Conservation (phyloP, 441 rosid species). For the Adansonia gregorii region DNA sequence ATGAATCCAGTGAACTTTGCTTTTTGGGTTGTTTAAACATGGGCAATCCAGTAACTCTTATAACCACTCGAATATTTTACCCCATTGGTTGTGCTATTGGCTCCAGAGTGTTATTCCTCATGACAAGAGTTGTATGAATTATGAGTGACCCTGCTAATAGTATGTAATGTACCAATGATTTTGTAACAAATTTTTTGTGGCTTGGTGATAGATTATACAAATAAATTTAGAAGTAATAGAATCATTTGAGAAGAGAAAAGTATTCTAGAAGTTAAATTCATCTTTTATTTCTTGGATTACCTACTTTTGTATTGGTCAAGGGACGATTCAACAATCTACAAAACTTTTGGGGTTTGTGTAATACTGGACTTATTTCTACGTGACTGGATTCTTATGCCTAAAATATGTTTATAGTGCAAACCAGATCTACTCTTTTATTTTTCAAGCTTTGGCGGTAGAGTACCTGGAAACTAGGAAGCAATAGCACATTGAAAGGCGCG, state of each 20-base stretch:
- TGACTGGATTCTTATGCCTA: constrained; percentile 1
- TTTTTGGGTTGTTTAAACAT: background rate
- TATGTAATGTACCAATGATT: background rate
- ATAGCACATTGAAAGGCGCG: background rate
- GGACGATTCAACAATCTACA: background rate
- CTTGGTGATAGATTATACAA: background rate
- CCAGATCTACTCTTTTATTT: background rate
- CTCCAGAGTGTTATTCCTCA: too few species aligned
- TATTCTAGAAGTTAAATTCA: background rate
- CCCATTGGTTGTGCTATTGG: background rate
- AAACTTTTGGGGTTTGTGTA: background rate
- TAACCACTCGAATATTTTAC: background rate
- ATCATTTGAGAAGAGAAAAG: background rate
- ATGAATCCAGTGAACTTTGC: background rate
- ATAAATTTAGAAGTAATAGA: constrained; percentile 2
- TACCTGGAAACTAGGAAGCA: constrained; percentile 5
- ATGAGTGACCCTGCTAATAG: background rate
- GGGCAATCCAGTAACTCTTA: constrained; percentile 3
- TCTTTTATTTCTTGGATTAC: constrained; percentile 15
- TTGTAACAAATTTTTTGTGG: background rate
- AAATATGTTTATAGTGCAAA: background rate
- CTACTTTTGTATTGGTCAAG: background rate
- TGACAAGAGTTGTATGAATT: background rate
- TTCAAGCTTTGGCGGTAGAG: background rate
- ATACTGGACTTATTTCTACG: background rate